These are phyloP conservation scores for Pythium scleroteichum DNA, from an alignment of 352 stramenopile genomes.

Conservation along the genomic window DNA sequence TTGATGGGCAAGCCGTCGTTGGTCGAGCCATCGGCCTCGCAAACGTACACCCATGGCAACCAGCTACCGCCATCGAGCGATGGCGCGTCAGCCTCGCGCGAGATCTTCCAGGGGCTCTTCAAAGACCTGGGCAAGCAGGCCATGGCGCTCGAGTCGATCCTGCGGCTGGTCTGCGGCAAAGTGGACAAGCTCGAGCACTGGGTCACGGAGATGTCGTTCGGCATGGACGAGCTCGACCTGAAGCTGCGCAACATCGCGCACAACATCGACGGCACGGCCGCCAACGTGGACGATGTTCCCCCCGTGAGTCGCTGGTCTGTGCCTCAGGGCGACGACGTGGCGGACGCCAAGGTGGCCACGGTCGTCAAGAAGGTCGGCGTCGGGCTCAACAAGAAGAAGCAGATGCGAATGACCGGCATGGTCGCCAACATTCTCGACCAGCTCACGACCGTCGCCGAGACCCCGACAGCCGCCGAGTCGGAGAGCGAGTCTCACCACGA, in stretches of 20 bases:
- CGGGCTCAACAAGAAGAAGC: constrained; percentile 44
- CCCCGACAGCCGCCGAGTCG: constrained; percentile 11
- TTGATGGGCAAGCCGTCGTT: constrained; percentile 11
- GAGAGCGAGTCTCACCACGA: constrained; percentile 22
- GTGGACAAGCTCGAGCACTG: constrained; percentile 76
- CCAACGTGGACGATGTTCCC: constrained; percentile 53
- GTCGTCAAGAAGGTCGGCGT: constrained; percentile 54
- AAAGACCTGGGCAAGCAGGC: constrained; percentile 72
- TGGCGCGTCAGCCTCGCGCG: constrained; percentile 32
- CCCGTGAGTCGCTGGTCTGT: constrained; percentile 47
- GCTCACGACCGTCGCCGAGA: constrained; percentile 26
- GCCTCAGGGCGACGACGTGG: constrained; percentile 31
- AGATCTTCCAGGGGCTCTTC: constrained; percentile 74
- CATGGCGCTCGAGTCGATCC: constrained; percentile 72
- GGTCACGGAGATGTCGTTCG: constrained; percentile 72
- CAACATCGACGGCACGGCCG: constrained; percentile 76
- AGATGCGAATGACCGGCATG: constrained; percentile 61
- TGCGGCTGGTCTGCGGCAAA: constrained; percentile 67
- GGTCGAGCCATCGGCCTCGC: neutral
- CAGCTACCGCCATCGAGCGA: constrained; percentile 7
- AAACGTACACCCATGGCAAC: constrained; percentile 9
- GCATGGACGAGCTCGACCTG: constrained; percentile 74
- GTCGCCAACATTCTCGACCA: constrained; percentile 61
- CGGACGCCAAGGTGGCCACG: constrained; percentile 18
- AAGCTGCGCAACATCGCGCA: constrained; percentile 79